Conservation (phyloP, 164 flowering plant genomes). For the Houttuynia cordata region DNA sequence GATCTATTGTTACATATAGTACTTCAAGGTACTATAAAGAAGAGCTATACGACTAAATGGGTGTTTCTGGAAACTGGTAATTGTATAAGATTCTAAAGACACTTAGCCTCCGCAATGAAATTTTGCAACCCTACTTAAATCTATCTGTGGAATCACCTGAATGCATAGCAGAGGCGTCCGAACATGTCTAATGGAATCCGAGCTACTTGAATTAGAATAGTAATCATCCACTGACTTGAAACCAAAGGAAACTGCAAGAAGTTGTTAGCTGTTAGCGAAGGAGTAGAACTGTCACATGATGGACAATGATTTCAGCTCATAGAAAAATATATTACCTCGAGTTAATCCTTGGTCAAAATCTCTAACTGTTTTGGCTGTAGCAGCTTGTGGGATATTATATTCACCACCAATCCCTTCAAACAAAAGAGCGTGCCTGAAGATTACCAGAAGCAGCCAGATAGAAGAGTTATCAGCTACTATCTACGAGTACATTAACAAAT, state of each 20-base stretch:
- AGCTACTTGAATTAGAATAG: constrained; percentile 77
- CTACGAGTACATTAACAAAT: too few relatives aligned
- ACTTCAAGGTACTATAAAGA: too few relatives aligned
- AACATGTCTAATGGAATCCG: constrained; percentile 60
- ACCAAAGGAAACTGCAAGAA: constrained; percentile 78
- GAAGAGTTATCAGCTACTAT: not conserved
- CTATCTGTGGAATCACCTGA: constrained; percentile 38
- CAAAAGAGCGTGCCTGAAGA: constrained; percentile 57
- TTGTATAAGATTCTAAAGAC: too few relatives aligned
- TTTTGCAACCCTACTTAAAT: too few relatives aligned
- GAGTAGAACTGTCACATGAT: constrained; percentile 1
- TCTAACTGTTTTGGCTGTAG: constrained; percentile 64
- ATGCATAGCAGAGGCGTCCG: constrained; percentile 72
- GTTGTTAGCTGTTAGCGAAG: not conserved
- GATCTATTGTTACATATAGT: too few relatives aligned
- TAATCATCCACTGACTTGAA: constrained; percentile 89
- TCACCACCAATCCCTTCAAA: constrained; percentile 81
- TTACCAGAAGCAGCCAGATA: constrained; percentile 1
- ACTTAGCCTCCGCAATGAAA: too few relatives aligned
- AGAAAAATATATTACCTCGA: constrained; percentile 33
- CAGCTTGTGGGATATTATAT: constrained; percentile 55
- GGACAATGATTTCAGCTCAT: not conserved
- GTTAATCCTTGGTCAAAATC: constrained; percentile 86
- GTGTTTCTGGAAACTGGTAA: too few relatives aligned
- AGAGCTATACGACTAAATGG: too few relatives aligned